A percentile compares a stretch with the other conserved stretches of the same genome.
Conservation (phyloP, 2,329 filamentous ascomycete genomes). For the Alternaria ventricosa region DNA sequence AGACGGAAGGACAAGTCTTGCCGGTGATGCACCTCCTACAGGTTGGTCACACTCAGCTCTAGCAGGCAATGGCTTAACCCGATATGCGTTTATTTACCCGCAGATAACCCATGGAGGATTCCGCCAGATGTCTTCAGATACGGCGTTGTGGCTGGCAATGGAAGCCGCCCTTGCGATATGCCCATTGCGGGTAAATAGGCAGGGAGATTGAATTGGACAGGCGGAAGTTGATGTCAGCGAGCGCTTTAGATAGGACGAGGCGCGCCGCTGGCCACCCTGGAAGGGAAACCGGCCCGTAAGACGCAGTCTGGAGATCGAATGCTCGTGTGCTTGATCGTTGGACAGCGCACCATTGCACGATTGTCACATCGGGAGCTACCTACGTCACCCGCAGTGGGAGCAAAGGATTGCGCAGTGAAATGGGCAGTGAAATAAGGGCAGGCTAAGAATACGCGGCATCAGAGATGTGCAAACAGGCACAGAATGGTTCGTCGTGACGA, state of each 20-base stretch:
- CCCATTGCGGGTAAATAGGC: constrained; percentile 41
- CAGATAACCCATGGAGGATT: constrained; percentile 22
- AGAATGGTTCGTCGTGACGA: constrained; percentile 2
- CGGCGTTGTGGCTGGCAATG: constrained; percentile 19
- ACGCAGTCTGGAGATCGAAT: neutral
- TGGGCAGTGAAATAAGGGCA: neutral
- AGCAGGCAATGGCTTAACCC: constrained; percentile 30
- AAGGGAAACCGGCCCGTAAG: constrained; percentile 1
- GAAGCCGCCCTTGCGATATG: constrained; percentile 28
- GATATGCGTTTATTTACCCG: constrained; percentile 27
- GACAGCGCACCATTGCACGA: neutral
- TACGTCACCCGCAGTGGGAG: neutral
- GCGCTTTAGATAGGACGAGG: constrained; percentile 10
- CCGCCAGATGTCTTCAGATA: constrained; percentile 14
- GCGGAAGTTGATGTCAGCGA: constrained; percentile 36
- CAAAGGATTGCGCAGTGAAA: neutral
- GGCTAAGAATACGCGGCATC: neutral
- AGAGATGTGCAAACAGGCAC: neutral
- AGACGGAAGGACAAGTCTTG: neutral
- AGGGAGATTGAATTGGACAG: constrained; percentile 31
- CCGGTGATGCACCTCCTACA: constrained; percentile 30
- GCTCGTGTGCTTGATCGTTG: neutral
- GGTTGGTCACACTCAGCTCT: constrained; percentile 29
- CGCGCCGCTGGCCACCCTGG: constrained; percentile 5
- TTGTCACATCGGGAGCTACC: neutral